These are phyloP conservation scores for Mollisia scopiformis DNA, from an alignment of 2,329 filamentous ascomycete species.

Conservation along the genomic window DNA sequence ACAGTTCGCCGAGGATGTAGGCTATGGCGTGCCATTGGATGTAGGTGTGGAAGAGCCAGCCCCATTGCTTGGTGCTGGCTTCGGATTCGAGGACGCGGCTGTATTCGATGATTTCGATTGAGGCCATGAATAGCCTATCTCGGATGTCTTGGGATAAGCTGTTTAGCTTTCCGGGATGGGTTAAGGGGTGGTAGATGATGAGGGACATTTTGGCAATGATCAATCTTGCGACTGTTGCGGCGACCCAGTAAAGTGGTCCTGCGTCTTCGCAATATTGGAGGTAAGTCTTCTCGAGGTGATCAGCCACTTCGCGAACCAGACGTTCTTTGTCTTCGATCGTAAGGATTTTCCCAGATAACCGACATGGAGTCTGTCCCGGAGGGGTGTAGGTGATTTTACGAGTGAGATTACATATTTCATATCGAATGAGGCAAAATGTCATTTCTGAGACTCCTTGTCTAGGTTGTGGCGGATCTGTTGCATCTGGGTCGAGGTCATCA, in stretches of 20 bases:
- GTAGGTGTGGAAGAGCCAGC: conserved; percentile 44
- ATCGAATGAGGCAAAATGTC: conserved; percentile 42
- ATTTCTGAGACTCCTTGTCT: conserved; percentile 41
- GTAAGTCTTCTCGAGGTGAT: conserved; percentile 36
- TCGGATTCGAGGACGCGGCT: conserved; percentile 42
- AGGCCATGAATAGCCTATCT: conserved; percentile 40
- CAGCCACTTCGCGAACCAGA: conserved; percentile 35
- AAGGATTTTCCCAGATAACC: conserved; percentile 3
- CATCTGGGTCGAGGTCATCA: conserved; percentile 45
- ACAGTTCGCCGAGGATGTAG: conserved; percentile 45
- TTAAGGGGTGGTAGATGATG: conserved; percentile 40
- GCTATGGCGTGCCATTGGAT: conserved; percentile 49
- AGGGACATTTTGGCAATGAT: conserved; percentile 44
- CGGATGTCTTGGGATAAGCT: conserved; percentile 38
- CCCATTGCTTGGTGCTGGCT: conserved; percentile 42
- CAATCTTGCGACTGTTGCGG: conserved; percentile 44
- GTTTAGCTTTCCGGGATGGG: conserved; percentile 31
- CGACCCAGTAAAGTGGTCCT: conserved; percentile 53
- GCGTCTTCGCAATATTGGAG: conserved; percentile 40
- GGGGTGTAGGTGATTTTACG: conserved; percentile 30
- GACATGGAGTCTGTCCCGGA: conserved; percentile 21
- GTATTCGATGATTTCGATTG: conserved; percentile 46
- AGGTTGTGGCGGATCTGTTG: conserved; percentile 25
- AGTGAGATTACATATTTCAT: conserved; percentile 35
- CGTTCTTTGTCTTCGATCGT: conserved; percentile 36